Base-by-base conservation (phyloP, 2,329 filamentous ascomycete species). In the Ascochyta lentis region DNA sequence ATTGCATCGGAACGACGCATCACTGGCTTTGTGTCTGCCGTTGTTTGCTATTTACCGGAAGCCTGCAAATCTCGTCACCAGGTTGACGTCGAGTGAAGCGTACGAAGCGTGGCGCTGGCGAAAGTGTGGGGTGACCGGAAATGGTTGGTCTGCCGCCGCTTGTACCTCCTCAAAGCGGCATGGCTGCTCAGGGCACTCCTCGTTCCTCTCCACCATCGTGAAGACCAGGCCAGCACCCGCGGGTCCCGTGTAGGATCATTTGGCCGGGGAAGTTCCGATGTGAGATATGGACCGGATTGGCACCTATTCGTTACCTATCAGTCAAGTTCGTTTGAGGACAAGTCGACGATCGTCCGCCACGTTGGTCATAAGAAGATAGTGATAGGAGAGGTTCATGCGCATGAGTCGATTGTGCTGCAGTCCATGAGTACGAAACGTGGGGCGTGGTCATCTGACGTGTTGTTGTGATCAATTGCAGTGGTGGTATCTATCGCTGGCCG, bases 401-500 rank as follows among this genome's bases (percentile, higher is more conserved):
- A 38, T 35, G 23, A n/a, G 47, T 47, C 38, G 47, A 23, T 12
- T 44, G 42, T 43, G 58, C 49, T 56, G 59, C 59, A 60, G 12
- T 49, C 43, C 59, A 68, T 63, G 64, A 67, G 61, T 66, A 66
- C 58, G 46, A 47, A 35, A 49, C 59, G 64, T 65, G 63, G 67
- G 65, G 61, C 60, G 37, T 46, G 35, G 54, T 65, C 60, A 67
- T 54, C 60, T 68, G 62, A 66, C 62, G 49, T 50, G 58, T 64
- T 53, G 57, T 52, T 66, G 61, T 49, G 45, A 54, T 61, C 40
- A 56, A 63, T 58, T 52, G 54, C 54, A 61, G 48, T 49, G 26
- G 58, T 73, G 67, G 64, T 71, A 67, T 70, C 65, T 69, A 65
- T 63, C 44, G 55, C 55, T 60, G 60, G 48, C 52, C 56, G 57